Conservation (phyloP, 2,329 filamentous ascomycete genomes). For the Purpureocillium lavendulum region DNA sequence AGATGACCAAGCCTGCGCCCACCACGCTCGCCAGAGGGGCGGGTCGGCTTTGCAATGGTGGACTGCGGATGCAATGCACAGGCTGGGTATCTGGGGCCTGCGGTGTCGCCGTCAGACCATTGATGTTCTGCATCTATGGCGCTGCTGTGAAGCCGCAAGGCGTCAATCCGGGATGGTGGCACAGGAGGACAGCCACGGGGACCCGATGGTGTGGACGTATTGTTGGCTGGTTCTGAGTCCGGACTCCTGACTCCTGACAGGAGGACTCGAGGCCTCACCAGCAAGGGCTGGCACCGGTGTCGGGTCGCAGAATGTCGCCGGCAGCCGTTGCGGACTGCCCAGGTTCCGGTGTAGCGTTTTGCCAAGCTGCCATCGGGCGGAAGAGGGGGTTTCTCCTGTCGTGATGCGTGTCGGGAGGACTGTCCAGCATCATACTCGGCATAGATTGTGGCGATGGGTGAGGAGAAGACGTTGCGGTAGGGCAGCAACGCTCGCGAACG, state of each 20-base stretch:
- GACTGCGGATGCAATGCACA: not conserved
- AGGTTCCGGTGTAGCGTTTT: not conserved
- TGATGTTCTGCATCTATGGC: slow-evolving; percentile 6
- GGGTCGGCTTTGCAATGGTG: not conserved
- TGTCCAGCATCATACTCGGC: too few relatives aligned
- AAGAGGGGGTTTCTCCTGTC: too few relatives aligned
- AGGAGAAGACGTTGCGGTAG: too few relatives aligned
- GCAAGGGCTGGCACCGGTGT: not conserved
- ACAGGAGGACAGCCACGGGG: not conserved
- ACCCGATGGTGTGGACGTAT: not conserved
- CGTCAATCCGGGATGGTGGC: not conserved
- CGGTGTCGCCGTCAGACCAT: slow-evolving; percentile 4
- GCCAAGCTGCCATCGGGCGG: too few relatives aligned
- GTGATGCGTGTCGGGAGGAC: too few relatives aligned
- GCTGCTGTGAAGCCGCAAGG: slow-evolving; percentile 1
- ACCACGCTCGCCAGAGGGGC: not conserved
- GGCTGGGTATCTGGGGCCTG: not conserved
- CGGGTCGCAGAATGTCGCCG: slow-evolving; percentile 4
- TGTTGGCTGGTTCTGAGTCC: slow-evolving; percentile 7
- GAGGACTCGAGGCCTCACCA: slow-evolving; percentile 1
- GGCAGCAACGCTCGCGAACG: too few relatives aligned
- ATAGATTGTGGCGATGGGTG: too few relatives aligned
- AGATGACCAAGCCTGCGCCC: too few relatives aligned
- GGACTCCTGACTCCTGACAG: too few relatives aligned
- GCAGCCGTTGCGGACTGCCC: slow-evolving; percentile 2